A percentile compares a stretch with the other conserved stretches of the same genome.
phyloP scores from a whole-genome alignment of 2,329 filamentous ascomycete genomes.

The Aureobasidium subglaciale region DNA sequence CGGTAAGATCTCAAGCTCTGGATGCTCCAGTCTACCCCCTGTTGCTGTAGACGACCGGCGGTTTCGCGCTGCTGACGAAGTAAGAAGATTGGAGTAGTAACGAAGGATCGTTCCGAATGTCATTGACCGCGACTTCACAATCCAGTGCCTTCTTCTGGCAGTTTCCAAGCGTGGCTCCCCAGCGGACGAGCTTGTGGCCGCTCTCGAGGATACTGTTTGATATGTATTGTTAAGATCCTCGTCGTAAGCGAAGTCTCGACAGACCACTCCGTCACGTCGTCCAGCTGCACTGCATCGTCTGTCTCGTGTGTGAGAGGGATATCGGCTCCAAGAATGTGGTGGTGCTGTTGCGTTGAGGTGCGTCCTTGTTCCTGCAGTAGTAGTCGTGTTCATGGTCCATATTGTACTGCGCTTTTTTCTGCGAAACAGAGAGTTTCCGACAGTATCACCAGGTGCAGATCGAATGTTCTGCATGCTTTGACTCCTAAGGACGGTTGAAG shows the following conservation, averaged over 20 bases:
- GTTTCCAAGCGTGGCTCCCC: background rate
- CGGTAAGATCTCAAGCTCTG: conserved; percentile 42
- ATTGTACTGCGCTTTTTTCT: background rate
- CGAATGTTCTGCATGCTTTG: conserved; percentile 13
- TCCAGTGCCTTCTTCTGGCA: conserved; percentile 10
- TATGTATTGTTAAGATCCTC: background rate
- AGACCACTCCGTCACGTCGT: conserved; percentile 31
- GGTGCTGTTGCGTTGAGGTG: conserved; percentile 20
- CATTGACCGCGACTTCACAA: conserved; percentile 13
- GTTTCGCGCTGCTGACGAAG: conserved; percentile 36
- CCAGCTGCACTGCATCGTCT: conserved; percentile 35
- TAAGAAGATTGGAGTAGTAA: conserved; percentile 40
- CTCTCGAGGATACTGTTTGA: background rate
- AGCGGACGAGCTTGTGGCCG: background rate
- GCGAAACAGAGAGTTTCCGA: background rate
- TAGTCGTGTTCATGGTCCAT: background rate
- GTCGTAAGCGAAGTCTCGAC: conserved; percentile 33
- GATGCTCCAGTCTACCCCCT: conserved; percentile 37
- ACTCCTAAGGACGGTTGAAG: background rate
- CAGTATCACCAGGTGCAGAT: background rate
- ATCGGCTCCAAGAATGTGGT: conserved; percentile 37
- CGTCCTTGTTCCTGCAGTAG: background rate
- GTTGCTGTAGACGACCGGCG: conserved; percentile 38
- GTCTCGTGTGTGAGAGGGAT: conserved; percentile 39
- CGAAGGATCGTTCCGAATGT: conserved; percentile 29